Evolutionary conservation across 2,329 filamentous ascomycete species (phyloP).

Genomic region (Aspergillus ochraceus): DNA sequence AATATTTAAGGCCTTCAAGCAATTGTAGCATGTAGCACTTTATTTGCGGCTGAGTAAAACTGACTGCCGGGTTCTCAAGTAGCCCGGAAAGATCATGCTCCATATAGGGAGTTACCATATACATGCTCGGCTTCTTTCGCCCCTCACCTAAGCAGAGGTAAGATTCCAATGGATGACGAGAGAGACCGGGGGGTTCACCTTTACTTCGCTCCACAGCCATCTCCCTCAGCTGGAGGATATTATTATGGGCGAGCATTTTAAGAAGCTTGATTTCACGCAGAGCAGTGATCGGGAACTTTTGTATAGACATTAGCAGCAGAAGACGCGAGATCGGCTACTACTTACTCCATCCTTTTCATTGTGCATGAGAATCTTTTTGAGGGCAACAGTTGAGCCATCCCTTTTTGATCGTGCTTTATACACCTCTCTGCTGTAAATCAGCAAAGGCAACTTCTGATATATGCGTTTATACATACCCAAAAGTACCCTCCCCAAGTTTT

Average conservation of each 20-base stretch:
- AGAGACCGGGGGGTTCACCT: conserved; percentile 41
- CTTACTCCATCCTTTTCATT: conserved; percentile 94
- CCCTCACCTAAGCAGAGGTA: conserved; percentile 61
- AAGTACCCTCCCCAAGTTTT: conserved; percentile 87
- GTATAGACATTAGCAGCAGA: background rate
- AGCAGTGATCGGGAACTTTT: conserved; percentile 93
- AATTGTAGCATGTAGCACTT: conserved; percentile 98
- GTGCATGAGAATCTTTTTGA: conserved; percentile 99
- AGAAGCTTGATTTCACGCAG: conserved; percentile 96
- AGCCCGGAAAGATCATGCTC: conserved; percentile 97
- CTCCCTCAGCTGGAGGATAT: conserved; percentile 83
- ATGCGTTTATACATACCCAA: conserved; percentile 63
- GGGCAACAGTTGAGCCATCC: conserved; percentile 73
- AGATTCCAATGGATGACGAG: background rate
- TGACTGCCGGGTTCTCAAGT: conserved; percentile 88
- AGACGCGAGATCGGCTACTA: background rate
- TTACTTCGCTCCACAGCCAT: conserved; percentile 86
- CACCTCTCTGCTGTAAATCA: conserved; percentile 66
- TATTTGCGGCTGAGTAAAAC: conserved; percentile 85
- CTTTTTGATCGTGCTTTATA: conserved; percentile 80
- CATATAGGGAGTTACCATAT: conserved; percentile 99
- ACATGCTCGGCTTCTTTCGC: conserved; percentile 77
- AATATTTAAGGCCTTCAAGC: conserved; percentile 82
- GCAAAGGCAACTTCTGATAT: conserved; percentile 6
- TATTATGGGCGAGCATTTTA: conserved; percentile 89